These are phyloP conservation scores for Boechera divaricarpa DNA, from an alignment of 345 rosid species.

Conservation along the genomic window DNA sequence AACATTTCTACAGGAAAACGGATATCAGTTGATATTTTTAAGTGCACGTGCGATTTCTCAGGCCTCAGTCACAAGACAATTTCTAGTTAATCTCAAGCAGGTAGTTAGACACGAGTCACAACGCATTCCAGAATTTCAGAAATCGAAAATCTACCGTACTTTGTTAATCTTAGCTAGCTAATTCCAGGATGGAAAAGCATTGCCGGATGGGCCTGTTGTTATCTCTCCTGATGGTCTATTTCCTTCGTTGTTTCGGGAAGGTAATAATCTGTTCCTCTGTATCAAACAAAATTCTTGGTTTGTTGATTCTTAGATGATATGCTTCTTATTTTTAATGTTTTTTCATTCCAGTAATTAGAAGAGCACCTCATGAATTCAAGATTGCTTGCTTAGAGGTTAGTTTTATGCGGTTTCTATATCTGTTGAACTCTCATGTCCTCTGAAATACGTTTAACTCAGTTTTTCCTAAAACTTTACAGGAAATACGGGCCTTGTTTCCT, in stretches of 20 bases:
- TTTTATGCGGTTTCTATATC: constrained; percentile 28
- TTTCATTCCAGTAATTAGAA: constrained; percentile 73
- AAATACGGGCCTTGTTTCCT: constrained; percentile 87
- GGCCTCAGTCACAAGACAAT: constrained; percentile 85
- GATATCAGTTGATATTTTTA: constrained; percentile 88
- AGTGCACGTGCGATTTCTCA: constrained; percentile 98
- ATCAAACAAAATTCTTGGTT: not conserved
- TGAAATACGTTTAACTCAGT: not conserved
- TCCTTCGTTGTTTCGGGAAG: constrained; percentile 94
- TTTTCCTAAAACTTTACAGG: constrained; percentile 50
- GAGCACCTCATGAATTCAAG: constrained; percentile 99
- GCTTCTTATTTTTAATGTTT: not conserved
- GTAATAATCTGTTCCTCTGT: constrained; percentile 53
- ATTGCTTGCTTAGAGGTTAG: constrained; percentile 98
- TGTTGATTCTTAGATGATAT: constrained; percentile 8
- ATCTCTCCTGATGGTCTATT: constrained; percentile 98
- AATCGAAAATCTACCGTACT: not conserved
- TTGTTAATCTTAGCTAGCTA: constrained; percentile 22
- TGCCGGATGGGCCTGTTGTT: constrained; percentile 98
- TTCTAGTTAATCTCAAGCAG: constrained; percentile 89
- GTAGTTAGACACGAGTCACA: constrained; percentile 40
- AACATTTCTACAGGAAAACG: constrained; percentile 74
- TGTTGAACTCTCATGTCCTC: constrained; percentile 21
- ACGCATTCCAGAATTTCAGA: constrained; percentile 5
- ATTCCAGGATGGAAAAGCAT: constrained; percentile 83